A percentile compares a stretch with the other conserved stretches of the same genome.
Evolutionary conservation across 257 asterid species (phyloP).

Genomic region (Mentha longifolia): DNA sequence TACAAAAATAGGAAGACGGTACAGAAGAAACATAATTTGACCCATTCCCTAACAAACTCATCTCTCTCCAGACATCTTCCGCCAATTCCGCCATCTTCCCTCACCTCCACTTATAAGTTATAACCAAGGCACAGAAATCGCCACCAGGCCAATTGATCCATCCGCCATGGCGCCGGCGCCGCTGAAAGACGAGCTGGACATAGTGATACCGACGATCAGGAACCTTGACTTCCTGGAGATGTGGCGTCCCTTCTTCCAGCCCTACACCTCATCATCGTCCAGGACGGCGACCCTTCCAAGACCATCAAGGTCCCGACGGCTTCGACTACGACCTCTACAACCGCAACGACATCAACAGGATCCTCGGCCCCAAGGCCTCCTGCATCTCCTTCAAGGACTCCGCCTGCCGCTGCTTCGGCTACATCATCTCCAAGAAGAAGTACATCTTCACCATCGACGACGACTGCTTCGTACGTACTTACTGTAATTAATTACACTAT

Average conservation of each 20-base stretch:
- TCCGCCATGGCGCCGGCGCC: conserved; percentile 61
- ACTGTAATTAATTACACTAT: too few species aligned
- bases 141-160: too few species aligned
- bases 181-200: conserved; percentile 81
- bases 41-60: conserved; percentile 49
- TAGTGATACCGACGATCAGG: conserved; percentile 88
- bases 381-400: conserved; percentile 97
- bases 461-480: conserved; percentile 83
- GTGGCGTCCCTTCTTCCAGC: conserved; percentile 93
- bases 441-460: conserved; percentile 93
- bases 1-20: conserved; percentile 18
- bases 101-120: conserved; percentile 29
- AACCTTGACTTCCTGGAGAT: conserved; percentile 89
- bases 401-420: conserved; percentile 95
- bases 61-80: conserved; percentile 24
- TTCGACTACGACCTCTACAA: conserved; percentile 79
- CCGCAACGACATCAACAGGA: conserved; percentile 77
- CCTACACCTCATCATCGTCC: conserved; percentile 88
- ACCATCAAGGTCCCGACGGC: conserved; percentile 77
- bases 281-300: conserved; percentile 89
- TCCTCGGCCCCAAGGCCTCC: conserved; percentile 79
- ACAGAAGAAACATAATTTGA: conserved; percentile 40
- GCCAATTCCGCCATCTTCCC: conserved; percentile 34
- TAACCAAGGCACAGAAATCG: neutral
- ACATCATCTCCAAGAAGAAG: conserved; percentile 94